phyloP scores from a whole-genome alignment of 345 rosid genomes.

The Eucalyptus leucophloia region DNA sequence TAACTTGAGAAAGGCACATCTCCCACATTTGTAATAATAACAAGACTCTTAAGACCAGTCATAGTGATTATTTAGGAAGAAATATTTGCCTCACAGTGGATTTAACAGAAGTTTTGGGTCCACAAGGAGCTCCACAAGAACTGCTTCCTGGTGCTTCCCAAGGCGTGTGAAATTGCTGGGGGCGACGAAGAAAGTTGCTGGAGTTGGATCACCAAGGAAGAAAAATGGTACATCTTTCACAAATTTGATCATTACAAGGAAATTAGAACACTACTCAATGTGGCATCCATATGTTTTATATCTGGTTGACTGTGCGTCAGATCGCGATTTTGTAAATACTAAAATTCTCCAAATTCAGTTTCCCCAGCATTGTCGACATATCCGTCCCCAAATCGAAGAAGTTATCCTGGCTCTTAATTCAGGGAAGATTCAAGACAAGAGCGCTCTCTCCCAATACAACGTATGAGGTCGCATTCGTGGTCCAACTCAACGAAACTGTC shows the following conservation, averaged over 20 bases:
- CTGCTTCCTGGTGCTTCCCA: background rate
- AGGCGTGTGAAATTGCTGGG: background rate
- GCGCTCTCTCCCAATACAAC: no score
- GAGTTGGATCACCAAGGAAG: fast-evolving
- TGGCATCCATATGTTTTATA: no score
- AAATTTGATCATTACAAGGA: background rate
- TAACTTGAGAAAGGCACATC: no score
- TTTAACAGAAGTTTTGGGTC: background rate
- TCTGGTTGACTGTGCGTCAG: no score
- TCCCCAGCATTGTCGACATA: fast-evolving
- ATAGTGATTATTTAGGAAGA: no score
- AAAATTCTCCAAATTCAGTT: background rate
- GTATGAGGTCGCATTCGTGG: no score
- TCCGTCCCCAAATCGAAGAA: fast-evolving
- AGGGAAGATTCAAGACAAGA: no score
- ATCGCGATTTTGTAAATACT: no score
- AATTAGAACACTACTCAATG: background rate
- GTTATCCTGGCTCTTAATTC: background rate
- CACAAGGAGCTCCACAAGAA: background rate
- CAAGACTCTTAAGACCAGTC: fast-evolving
- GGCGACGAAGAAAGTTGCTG: background rate
- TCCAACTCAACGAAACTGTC: no score
- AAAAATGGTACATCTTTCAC: background rate
- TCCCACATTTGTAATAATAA: no score
- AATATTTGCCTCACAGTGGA: no score